Evolutionary conservation across 2,329 filamentous ascomycete genomes (phyloP), one percentile per base, ranked within the genome.

Genomic region (Monosporascus sp.): DNA sequence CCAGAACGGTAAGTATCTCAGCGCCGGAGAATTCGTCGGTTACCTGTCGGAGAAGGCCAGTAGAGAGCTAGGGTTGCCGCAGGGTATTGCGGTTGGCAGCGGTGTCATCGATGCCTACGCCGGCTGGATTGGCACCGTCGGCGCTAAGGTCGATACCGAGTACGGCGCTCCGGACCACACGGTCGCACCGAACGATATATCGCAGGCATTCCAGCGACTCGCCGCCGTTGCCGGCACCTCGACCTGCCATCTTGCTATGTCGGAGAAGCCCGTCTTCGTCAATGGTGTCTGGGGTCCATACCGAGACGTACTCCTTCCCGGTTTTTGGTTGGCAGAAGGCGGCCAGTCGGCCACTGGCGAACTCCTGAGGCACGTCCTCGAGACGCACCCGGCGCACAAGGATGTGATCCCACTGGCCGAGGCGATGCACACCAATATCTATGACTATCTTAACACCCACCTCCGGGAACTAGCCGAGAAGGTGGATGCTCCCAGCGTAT

Each of bases 61-160:
- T 17, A 73, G 78, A 48, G 88, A 97, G 59, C 83, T 99, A 56
- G 93, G 94, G 7, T 80, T 99, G 3, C 87, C 87, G 5, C 79
- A 87, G 20, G 93, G 92, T 39, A 94, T 97, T 62, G 90, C 94
- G 18, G 88, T 99, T 52, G 94, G 94, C 51, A 96, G 90, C 66
- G 92, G 92, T 70, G 94, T 99, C 59, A 99, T 99, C 66, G 94
- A 99, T 70, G 94, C 94, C 18, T 99, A 99, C 66, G 94, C 94
- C 55, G 94, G 94, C 59, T 99, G 94, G 94, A 94, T 99, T 62
- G 94, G 94, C 56, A 97, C 94, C 1, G 94, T 99, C n/a, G 94
- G 94, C 54, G 93, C 94, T 56, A 97, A 97, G 72, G 90, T 97
- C 62, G 82, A 90, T 60, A 81, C 95, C 17, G 78, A 80, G 41